These are phyloP conservation scores for Hibiscus mutabilis DNA, from an alignment of 345 rosid species.

Conservation along the genomic window DNA sequence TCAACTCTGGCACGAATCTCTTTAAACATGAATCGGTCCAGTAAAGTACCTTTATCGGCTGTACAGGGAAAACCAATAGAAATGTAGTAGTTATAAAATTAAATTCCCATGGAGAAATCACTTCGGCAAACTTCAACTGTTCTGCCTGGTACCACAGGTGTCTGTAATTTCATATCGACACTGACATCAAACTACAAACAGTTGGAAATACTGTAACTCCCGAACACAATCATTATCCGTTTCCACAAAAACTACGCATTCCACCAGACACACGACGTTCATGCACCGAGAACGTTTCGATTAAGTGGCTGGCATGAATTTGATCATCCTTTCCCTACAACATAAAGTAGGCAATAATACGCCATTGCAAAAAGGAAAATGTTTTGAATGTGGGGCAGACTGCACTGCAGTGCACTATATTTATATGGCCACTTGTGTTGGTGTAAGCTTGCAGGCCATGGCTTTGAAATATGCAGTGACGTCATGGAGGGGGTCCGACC, in stretches of 20 bases:
- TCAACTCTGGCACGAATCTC: too few relatives aligned
- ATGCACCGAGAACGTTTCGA: neutral
- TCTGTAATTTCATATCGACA: slow-evolving; percentile 4
- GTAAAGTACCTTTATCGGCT: neutral
- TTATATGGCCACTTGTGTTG: neutral
- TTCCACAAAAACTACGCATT: neutral
- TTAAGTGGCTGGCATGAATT: neutral
- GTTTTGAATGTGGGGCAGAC: neutral
- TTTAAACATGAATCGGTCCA: neutral
- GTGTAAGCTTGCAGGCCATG: neutral
- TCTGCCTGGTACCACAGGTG: neutral
- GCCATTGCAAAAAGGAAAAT: neutral
- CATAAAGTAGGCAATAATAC: neutral
- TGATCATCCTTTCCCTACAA: neutral
- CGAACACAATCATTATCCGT: neutral
- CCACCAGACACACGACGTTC: neutral
- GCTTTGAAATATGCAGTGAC: neutral
- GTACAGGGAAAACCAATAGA: neutral
- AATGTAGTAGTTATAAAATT: neutral
- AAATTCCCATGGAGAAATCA: neutral
- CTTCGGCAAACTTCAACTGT: neutral
- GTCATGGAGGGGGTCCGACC: neutral
- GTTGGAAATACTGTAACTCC: neutral
- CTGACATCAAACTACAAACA: neutral
- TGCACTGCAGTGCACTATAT: neutral